Percentiles rank a stretch among this genome's conserved stretches.
Evolutionary conservation across 345 rosid species (phyloP).

Genomic region (Microthlaspi erraticum): DNA sequence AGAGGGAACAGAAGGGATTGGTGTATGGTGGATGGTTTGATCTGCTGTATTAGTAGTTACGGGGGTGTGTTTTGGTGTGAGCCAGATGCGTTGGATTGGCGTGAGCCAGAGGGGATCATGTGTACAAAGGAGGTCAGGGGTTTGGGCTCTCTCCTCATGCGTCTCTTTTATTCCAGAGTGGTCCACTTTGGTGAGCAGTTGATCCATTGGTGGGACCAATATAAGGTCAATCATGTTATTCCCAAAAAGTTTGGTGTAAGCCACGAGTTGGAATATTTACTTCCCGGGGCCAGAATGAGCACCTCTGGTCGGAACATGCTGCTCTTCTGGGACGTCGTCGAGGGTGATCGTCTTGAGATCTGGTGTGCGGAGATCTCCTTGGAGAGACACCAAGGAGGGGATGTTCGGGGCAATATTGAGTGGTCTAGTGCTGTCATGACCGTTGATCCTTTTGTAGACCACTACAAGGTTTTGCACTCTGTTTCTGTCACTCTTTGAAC

Average conservation of each 20-base stretch:
- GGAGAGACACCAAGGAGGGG: conserved; percentile 49
- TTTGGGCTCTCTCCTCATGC: conserved; percentile 48
- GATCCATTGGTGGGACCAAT: neutral
- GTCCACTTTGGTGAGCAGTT: neutral
- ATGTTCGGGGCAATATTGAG: conserved; percentile 55
- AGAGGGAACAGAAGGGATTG: no score
- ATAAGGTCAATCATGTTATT: neutral
- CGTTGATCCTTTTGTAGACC: neutral
- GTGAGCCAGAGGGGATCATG: neutral
- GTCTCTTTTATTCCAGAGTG: conserved; percentile 63
- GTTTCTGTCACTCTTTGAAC: conserved; percentile 6
- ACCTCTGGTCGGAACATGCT: conserved; percentile 59
- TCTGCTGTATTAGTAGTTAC: no score
- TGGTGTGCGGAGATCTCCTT: conserved; percentile 71
- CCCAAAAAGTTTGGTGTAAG: no score
- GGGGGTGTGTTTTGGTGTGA: conserved; percentile 47
- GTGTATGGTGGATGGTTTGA: no score
- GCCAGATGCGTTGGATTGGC: conserved; percentile 29
- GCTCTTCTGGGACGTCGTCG: conserved; percentile 65
- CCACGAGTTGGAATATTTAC: neutral
- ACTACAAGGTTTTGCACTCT: conserved; percentile 9
- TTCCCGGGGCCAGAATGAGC: conserved; percentile 1
- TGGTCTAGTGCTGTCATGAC: conserved; percentile 44
- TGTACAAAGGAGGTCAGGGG: conserved; percentile 51
- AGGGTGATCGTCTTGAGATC: conserved; percentile 49